Evolutionary conservation across 768 basidiomycete species (phyloP), one percentile per base, ranked within the genome.

Genomic region (Suillus tomentosus): DNA sequence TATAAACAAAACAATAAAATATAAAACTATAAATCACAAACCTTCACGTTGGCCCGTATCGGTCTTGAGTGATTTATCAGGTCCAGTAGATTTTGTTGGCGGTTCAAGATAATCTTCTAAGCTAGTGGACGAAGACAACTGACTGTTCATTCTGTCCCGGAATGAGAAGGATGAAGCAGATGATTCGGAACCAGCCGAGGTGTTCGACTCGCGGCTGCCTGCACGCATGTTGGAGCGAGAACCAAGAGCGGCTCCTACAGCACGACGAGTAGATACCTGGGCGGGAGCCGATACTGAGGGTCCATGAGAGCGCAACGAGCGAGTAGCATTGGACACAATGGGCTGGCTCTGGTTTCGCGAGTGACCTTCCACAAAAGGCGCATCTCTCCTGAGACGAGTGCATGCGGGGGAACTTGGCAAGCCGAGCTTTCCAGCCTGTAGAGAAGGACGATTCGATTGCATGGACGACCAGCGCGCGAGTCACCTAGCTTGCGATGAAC

Each of bases 111-210:
- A 76, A n/a, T 82, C 79, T 37, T 80, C 81, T n/a, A 81, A 63
- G 67, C 80, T 83, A 39, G 81, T 81, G 48, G 76, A 74, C 2
- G 82, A 81, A 7, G 82, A 82, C 11, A 72, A 63, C 64, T 78
- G 75, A 42, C 77, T 75, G 4, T 71, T 77, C 68, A 78, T 74
- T 60, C 80, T 71, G 42, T 78, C 76, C 61, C 79, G 74, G n/a
- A 80, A 71, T 8, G 80, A 76, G 2, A 77, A 67, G 7, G 75
- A 71, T 0, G 75, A 75, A n/a, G 70, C 64, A 11, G 73, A 70
- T 15, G 77, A 72, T 47, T 68, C 63, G 27, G 73, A 67, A 50
- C 71, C 71, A n/a, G 70, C 66, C 10, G 59, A 64, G 19, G 24
- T 43, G 42, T 13, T 43, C 19, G 62, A 62, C 19, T 22, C 24